Evolutionary conservation across 495 filamentous ascomycete species (phyloP).

Genomic region (Mytilinidion resinicola): DNA sequence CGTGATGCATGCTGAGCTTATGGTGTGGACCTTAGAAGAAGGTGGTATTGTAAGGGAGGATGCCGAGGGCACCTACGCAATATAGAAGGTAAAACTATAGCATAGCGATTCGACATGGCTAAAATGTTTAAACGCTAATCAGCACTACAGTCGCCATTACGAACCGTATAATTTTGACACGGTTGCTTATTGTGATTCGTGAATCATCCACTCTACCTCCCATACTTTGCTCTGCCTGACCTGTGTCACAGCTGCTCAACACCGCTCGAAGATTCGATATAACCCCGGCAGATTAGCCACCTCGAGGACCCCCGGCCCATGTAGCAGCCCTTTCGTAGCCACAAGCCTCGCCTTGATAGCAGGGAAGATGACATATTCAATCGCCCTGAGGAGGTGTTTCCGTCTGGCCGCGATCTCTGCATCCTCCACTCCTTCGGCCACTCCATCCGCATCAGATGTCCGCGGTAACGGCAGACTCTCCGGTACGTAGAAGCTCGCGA

Average conservation of each 20-base stretch:
- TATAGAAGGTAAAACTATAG: too few relatives aligned
- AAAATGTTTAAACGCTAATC: too few relatives aligned
- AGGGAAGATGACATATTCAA: constrained; percentile 74
- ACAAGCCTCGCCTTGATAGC: constrained; percentile 77
- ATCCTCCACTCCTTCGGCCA: constrained; percentile 26
- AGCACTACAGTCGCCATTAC: too few relatives aligned
- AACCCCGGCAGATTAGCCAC: constrained; percentile 90
- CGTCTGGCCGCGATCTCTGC: constrained; percentile 52
- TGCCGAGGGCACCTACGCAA: too few relatives aligned
- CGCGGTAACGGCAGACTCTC: constrained; percentile 62
- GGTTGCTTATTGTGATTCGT: too few relatives aligned
- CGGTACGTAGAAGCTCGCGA: constrained; percentile 89
- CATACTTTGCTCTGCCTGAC: too few relatives aligned
- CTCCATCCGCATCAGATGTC: constrained; percentile 33
- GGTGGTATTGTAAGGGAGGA: too few relatives aligned
- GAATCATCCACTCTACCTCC: too few relatives aligned
- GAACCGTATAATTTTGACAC: too few relatives aligned
- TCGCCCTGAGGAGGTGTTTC: constrained; percentile 49
- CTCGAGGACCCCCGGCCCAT: constrained; percentile 66
- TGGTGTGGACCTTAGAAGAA: too few relatives aligned
- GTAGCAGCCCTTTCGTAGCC: constrained; percentile 70
- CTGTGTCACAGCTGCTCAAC: constrained; percentile 39
- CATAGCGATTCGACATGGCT: too few relatives aligned
- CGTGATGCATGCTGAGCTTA: too few relatives aligned
- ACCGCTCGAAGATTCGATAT: constrained; percentile 96